Base-by-base conservation (phyloP, 1,284 basidiomycete species). In the Melanopsichium pennsylvanicum region DNA sequence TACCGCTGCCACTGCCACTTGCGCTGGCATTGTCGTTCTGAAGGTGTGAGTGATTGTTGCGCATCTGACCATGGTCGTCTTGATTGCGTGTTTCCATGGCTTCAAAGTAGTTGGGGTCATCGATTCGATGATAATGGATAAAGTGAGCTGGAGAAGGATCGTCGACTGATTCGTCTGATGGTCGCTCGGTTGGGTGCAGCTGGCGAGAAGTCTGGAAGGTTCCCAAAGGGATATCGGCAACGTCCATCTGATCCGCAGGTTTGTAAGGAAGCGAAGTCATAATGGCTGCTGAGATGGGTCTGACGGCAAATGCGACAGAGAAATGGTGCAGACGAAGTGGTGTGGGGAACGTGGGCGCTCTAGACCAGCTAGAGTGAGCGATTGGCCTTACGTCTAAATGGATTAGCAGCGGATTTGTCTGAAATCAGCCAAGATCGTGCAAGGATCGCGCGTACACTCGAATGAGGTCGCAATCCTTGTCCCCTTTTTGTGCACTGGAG, bases 261-360 rank as follows among this genome's bases (percentile, higher is more conserved):
- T 58, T 60, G 54, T 70, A 70, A 4, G 70, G 67, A 10, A 73
- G 68, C 40, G 67, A 70, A 67, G 57, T 39, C 78, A 70, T 42
- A 12, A 18, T 47, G 47, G 25, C 15, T 37, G 22, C 23, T 13
- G 38, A 23, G 15, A 15, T 8, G 22, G 29, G 15, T 33, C 9
- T 9, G 19, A 21, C 31, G 39, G 44, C 29, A 16, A 4, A 21
- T 39, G 29, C 43, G 45, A 33, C 19, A 35, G 16, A 33, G 12
- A 32, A 12, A 19, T 41, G 13, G 19, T 9, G n/a, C 13, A 19
- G 15, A 27, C 7, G 31, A 27, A 25, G 27, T 26, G 43, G 34
- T 22, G 43, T 45, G 25, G 43, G 27, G 22, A 18, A n/a, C 2
- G 10, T 27, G 4, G 3, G 5, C 29, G 49, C 49, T 44, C 49